Conservation (phyloP, 2,329 filamentous ascomycete species). For the Colletotrichum simmondsii region DNA sequence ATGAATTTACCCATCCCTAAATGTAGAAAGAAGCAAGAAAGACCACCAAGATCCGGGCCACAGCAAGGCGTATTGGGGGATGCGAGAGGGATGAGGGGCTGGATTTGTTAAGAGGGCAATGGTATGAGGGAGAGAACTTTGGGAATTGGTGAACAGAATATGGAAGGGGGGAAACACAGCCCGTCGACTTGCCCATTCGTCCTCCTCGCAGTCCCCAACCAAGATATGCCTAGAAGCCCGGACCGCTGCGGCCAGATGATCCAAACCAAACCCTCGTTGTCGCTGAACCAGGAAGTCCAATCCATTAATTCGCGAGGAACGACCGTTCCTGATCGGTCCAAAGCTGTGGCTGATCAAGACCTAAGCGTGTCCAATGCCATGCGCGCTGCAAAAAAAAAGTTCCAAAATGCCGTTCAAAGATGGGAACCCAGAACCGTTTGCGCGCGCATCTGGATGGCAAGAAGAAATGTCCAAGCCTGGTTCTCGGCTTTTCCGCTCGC, state of each 20-base stretch:
- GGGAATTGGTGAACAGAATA: slow-evolving; percentile 24
- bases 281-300: slow-evolving; percentile 27
- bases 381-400: slow-evolving; percentile 34
- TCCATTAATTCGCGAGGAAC: slow-evolving; percentile 24
- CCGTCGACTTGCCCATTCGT: slow-evolving; percentile 23
- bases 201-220: neutral
- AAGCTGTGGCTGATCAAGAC: slow-evolving; percentile 25
- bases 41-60: slow-evolving; percentile 33
- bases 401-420: slow-evolving; percentile 32
- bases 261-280: slow-evolving; percentile 25
- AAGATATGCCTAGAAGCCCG: slow-evolving; percentile 17
- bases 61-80: slow-evolving; percentile 35
- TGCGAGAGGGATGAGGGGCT: slow-evolving; percentile 29
- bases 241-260: slow-evolving; percentile 26
- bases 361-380: slow-evolving; percentile 33
- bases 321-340: slow-evolving; percentile 24
- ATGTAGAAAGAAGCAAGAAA: slow-evolving; percentile 41
- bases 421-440: slow-evolving; percentile 26
- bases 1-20: slow-evolving; percentile 46
- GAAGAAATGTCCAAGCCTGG: slow-evolving; percentile 31
- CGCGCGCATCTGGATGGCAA: slow-evolving; percentile 30
- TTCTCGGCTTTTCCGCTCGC: slow-evolving; percentile 32
- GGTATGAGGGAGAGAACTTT: slow-evolving; percentile 11
- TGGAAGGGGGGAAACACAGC: slow-evolving; percentile 29
- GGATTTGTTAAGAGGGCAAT: neutral